Evolutionary conservation across 768 basidiomycete genomes (phyloP), one percentile per base, ranked within the genome.

Genomic region (Omphalotus guepiniiformis): DNA sequence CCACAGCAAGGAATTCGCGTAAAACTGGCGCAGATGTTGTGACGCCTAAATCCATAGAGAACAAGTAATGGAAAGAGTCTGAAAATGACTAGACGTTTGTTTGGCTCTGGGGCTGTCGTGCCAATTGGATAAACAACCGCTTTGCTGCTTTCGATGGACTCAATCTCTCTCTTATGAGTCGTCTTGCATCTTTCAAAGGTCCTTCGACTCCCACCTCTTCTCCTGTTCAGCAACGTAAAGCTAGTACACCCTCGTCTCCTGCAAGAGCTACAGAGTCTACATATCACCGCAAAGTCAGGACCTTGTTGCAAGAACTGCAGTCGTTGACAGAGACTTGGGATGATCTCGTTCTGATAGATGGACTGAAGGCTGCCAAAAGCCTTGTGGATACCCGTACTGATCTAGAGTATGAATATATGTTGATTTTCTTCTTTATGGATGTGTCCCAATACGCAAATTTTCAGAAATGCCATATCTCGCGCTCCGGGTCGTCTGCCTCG

Each of bases 1-100:
- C 71, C 16, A 97, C 82, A 0, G 89, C 94, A 42, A 88, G 79
- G 62, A 96, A 96, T 63, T 96, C 94, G 25, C 76, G 78, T 27
- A 76, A 74, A 19, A 78, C 71, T 22, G 72, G 69, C 39, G 76
- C 78, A 21, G 70, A 62, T 51, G 74, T 70, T 53, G 77, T 73
- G 47, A 76, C 72, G 49, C 78, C 75, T 53, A 88, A 75, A 57
- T 88, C 81, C 86, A 88, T 85, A 57, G 53, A 55, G 45, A 11
- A 21, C 21, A 36, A 18, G 11, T 18, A 29, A 37, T 8, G 28
- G 26, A 37, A 37, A 16, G 35, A 37, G 35, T 37, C 35, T 16
- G n/a, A 37, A 6, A 37, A 15, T 23, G 25, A 32, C 9, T 32
- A n/a, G 30, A 32, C 9, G 30, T 32, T 32, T 32, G 30, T 9